phyloP scores from a whole-genome alignment of 768 basidiomycete genomes.

The Heimioporus sp. region DNA sequence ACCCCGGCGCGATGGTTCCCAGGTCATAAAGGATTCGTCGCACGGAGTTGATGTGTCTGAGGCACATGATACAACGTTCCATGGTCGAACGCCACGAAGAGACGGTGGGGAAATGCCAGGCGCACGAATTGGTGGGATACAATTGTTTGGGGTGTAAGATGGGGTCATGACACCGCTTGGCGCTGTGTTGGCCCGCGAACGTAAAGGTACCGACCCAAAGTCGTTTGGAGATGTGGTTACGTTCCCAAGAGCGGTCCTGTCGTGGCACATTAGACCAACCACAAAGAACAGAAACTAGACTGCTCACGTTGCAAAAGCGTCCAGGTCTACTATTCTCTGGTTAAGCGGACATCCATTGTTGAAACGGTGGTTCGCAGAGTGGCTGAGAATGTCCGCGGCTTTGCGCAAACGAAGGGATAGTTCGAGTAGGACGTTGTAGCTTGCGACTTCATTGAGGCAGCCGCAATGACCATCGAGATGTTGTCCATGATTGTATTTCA shows the following conservation, averaged over 20 bases:
- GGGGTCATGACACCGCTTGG: slow-evolving; percentile 2
- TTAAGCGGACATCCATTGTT: slow-evolving; percentile 35
- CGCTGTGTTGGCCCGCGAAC: slow-evolving; percentile 13
- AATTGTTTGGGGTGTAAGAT: slow-evolving; percentile 8
- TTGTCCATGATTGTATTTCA: slow-evolving; percentile 14
- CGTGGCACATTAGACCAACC: slow-evolving; percentile 7
- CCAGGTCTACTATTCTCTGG: slow-evolving; percentile 50
- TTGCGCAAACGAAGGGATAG: slow-evolving; percentile 62
- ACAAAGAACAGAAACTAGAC: background rate
- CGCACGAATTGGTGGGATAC: slow-evolving; percentile 17
- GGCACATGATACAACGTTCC: slow-evolving; percentile 16
- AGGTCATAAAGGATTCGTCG: slow-evolving; percentile 62
- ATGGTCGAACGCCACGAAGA: slow-evolving; percentile 15
- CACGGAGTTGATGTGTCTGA: slow-evolving; percentile 35
- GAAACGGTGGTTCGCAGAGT: slow-evolving; percentile 39
- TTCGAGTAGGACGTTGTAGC: slow-evolving; percentile 60
- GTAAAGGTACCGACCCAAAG: slow-evolving; percentile 8
- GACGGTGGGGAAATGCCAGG: slow-evolving; percentile 20
- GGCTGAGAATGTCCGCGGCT: slow-evolving; percentile 54
- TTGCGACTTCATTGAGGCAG: slow-evolving; percentile 53
- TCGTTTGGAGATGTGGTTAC: slow-evolving; percentile 28
- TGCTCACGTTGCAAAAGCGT: slow-evolving; percentile 52
- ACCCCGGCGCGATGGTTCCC: slow-evolving; percentile 47
- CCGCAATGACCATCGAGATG: slow-evolving; percentile 45
- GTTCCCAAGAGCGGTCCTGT: slow-evolving; percentile 43